Evolutionary conservation across 805 yeast species (phyloP), one percentile per base, ranked within the genome.

Genomic region (Saturnispora quitensis): DNA sequence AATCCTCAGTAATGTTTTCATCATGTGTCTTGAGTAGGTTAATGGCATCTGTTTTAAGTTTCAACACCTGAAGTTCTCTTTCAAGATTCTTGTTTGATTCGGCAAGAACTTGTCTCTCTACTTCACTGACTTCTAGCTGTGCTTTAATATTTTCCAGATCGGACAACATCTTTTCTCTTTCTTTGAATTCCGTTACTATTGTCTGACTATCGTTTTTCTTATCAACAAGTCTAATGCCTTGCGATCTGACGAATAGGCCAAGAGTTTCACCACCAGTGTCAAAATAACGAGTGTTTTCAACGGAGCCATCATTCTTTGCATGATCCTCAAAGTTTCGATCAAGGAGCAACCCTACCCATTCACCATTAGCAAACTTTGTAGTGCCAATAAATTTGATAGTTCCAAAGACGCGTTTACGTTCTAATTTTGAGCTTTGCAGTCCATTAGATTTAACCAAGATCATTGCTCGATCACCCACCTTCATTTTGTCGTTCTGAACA

Each of bases 351-450:
- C 82, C 83, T 4, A 74, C 62, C 82, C 83, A 77, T n/a, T 53
- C 58, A 0, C 88, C 89, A 0, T 73, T 66, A 3, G 86, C 80
- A 68, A 84, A 84, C 45, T 75, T 56, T 0, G 87, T 79, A 13
- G 57, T 50, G 0, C 89, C 89, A 2, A 74, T 53, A 59, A 64
- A 83, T 48, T 74, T 65, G 1, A 82, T 74, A 0, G 62, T 57
- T 0, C 86, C 88, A 15, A 24, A 27, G 13, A 48, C 46, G 24
- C 42, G 42, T 38, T 38, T 38, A 38, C 42, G 42, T 22, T 24
- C n/a, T 5, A 27, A 17, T 4, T 36, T 22, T 3, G 40, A 27
- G 3, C 8, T 27, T 13, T 40, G n/a, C 12, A 7, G 12, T 13
- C 27, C 45, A 27, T 27, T 17, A 8, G 35, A 15, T 6, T 27